phyloP scores from a whole-genome alignment of 2,329 filamentous ascomycete species.

The Bipolaris sorokiniana region DNA sequence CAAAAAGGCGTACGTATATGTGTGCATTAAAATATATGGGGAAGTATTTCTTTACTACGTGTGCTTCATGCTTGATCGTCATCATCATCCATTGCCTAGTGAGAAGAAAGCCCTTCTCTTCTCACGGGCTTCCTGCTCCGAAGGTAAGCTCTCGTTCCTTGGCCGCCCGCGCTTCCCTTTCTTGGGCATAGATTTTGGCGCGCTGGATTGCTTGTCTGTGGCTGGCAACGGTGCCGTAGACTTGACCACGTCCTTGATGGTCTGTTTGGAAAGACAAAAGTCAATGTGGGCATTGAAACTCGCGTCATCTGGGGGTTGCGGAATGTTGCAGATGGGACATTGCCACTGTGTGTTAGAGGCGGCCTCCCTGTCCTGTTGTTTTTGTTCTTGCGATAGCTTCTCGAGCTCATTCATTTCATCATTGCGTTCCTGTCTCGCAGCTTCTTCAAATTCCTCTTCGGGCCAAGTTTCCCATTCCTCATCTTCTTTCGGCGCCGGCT shows the following conservation, averaged over 20 bases:
- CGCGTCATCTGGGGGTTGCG: constrained; percentile 75
- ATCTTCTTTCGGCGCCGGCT: constrained; percentile 25
- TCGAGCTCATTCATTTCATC: constrained; percentile 68
- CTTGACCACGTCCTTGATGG: constrained; percentile 83
- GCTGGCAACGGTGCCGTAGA: constrained; percentile 33
- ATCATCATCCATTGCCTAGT: constrained; percentile 12
- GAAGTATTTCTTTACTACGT: background rate
- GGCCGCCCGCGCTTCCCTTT: constrained; percentile 42
- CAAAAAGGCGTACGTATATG: background rate
- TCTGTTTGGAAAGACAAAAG: constrained; percentile 81
- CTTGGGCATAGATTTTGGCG: constrained; percentile 23
- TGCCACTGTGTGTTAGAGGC: constrained; percentile 65
- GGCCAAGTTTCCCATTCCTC: constrained; percentile 71
- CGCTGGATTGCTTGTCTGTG: constrained; percentile 17
- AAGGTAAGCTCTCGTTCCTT: constrained; percentile 28
- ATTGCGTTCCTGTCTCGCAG: constrained; percentile 64
- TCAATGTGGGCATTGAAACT: constrained; percentile 93
- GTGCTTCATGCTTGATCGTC: background rate
- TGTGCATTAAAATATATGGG: background rate
- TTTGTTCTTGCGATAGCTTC: constrained; percentile 65
- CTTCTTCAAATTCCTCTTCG: constrained; percentile 69
- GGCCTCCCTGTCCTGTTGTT: constrained; percentile 22
- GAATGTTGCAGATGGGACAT: constrained; percentile 84
- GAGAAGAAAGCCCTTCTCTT: constrained; percentile 46
- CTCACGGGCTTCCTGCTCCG: constrained; percentile 35